Evolutionary conservation across 108 stramenopile genomes (phyloP), one percentile per base, ranked within the genome.

Genomic region (Mediolabrus comicus): DNA sequence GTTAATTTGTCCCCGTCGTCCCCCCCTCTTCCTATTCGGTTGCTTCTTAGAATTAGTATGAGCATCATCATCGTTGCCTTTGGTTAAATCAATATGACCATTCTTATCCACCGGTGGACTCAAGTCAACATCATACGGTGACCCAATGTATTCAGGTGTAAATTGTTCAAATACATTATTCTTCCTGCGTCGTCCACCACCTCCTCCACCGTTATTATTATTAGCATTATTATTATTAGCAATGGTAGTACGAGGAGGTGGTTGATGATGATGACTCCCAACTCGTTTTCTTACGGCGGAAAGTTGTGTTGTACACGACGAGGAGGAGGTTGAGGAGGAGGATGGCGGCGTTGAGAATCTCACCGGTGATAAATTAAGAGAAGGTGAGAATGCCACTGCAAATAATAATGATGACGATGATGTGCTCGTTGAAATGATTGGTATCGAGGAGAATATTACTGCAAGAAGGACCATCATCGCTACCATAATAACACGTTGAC

Each of bases 101-200:
- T 36, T 39, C 19, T 36, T 52, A 49, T 24, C 46, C 4, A 22
- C 46, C 46, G 46, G 1, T n/a, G 60, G 59, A 13, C 46, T 12
- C 54, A 67, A 59, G 12, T 75, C 65, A 1, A 68, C 54, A 31
- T 68, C 67, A 41, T 63, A 68, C 11, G 74, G 67, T 26, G 49
- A 53, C 16, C 14, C 25, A 25, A 46, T 34, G 53, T 63, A 68
- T 13, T 67, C 59, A 0, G 74, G 60, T 8, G 74, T 68, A 22
- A 75, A 75, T 62, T 75, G 74, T 62, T 75, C 74, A 53, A 75
- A 75, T 24, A 75, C 67, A 28, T 75, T 68, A 30, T 34, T 68
- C 16, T 59, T 34, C 24, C 27, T 26, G 13, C 54, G 38, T 35
- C 55, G 35, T 59, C 56, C 9, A 39, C n/a, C 27, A 49, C 4